Evolutionary conservation across 1,284 basidiomycete genomes (phyloP).

Genomic region (Malassezia dermatis): DNA sequence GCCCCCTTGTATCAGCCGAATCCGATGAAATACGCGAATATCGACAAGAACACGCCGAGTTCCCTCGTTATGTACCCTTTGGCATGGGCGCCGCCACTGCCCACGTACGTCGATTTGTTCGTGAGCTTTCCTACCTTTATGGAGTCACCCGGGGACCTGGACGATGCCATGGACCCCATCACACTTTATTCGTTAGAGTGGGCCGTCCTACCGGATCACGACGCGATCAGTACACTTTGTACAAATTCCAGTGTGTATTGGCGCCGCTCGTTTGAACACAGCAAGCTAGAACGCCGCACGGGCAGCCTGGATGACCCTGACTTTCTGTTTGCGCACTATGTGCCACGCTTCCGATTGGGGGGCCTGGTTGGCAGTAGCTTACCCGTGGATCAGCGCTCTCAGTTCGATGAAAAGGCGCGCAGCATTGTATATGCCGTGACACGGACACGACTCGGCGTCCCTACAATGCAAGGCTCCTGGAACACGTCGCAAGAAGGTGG

Average conservation of each 20-base stretch:
- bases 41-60: neutral
- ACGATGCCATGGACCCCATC: slow-evolving; percentile 32
- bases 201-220: slow-evolving; percentile 6
- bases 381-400: slow-evolving; percentile 12
- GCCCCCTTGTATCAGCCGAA: neutral
- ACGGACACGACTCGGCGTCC: slow-evolving; percentile 21
- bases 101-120: slow-evolving; percentile 25
- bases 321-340: slow-evolving; percentile 29
- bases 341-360: slow-evolving; percentile 23
- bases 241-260: slow-evolving; percentile 1
- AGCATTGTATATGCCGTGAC: slow-evolving; percentile 26
- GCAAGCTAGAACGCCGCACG: slow-evolving; percentile 20
- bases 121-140: slow-evolving; percentile 30
- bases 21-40: neutral
- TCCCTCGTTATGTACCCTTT: neutral
- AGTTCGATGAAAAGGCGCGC: slow-evolving; percentile 36
- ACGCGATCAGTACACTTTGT: neutral
- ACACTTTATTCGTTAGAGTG: slow-evolving; percentile 30
- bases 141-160: slow-evolving; percentile 28
- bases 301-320: neutral
- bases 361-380: slow-evolving; percentile 21
- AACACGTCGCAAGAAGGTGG: slow-evolving; percentile 16
- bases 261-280: slow-evolving; percentile 28
- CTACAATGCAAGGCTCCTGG: slow-evolving; percentile 23
- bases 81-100: slow-evolving; percentile 8